Conservation (phyloP, 208 protist species). For the Trypanosoma avium region DNA sequence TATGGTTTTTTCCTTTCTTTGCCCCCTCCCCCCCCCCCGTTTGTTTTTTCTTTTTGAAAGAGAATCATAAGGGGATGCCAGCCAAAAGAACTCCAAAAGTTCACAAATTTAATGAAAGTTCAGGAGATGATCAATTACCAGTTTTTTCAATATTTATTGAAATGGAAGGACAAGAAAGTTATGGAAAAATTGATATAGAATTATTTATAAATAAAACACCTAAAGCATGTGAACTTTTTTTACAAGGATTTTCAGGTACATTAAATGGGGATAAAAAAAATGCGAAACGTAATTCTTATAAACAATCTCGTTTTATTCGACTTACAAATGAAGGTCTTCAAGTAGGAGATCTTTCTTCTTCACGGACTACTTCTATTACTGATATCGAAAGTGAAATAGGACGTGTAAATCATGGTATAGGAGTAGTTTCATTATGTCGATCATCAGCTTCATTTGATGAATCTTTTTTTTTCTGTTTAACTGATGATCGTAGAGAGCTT, state of each 20-base stretch:
- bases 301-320: constrained; percentile 56
- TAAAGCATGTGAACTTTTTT: constrained; percentile 74
- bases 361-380: constrained; percentile 36
- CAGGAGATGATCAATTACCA: constrained; percentile 24
- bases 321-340: constrained; percentile 70
- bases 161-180: constrained; percentile 28
- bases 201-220: constrained; percentile 42
- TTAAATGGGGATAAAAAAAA: constrained; percentile 48
- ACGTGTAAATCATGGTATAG: constrained; percentile 43
- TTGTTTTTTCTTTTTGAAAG: constrained; percentile 14
- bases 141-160: constrained; percentile 36
- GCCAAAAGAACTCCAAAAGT: constrained; percentile 20
- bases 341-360: constrained; percentile 52
- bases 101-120: constrained; percentile 29
- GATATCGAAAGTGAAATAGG: constrained; percentile 73
- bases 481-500: constrained; percentile 50
- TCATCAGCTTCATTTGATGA: constrained; percentile 54
- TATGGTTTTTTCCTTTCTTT: constrained; percentile 8
- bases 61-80: constrained; percentile 13
- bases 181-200: constrained; percentile 33
- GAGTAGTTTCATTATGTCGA: constrained; percentile 69
- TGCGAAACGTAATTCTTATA: constrained; percentile 52
- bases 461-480: constrained; percentile 85
- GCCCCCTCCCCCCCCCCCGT: too few species aligned
- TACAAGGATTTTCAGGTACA: constrained; percentile 39